Evolutionary conservation across 805 yeast species (phyloP).

Genomic region (Cyberlindnera amylophila): DNA sequence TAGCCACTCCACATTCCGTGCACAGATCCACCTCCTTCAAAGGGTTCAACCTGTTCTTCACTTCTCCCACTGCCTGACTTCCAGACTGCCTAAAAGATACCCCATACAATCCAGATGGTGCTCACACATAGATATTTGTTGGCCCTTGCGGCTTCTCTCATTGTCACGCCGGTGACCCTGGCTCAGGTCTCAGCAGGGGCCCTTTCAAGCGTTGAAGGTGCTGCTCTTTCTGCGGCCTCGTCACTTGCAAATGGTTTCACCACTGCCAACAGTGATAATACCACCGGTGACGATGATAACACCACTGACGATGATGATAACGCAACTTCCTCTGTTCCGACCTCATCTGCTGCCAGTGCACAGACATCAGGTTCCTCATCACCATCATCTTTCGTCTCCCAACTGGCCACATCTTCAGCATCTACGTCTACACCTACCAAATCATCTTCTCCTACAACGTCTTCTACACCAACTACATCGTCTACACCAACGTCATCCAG

Average conservation of each 20-base stretch:
- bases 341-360: not conserved
- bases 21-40: not conserved
- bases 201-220: no score
- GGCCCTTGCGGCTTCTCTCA: no score
- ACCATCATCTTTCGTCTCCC: not conserved
- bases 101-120: no score
- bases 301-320: not conserved
- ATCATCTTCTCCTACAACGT: not conserved
- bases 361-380: not conserved
- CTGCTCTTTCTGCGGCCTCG: not conserved
- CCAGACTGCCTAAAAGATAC: not conserved
- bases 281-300: not conserved
- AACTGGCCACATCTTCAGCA: not conserved
- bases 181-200: no score
- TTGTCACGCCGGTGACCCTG: no score
- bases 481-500: not conserved
- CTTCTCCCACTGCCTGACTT: not conserved
- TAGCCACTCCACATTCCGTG: not conserved
- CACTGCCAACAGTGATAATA: not conserved
- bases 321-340: not conserved
- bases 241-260: not conserved
- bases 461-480: not conserved
- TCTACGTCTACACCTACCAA: conserved; percentile 5
- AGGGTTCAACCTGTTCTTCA: no score
- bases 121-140: no score